phyloP scores from a whole-genome alignment of 106 monocot genomes.

The Phalaenopsis aphrodite region DNA sequence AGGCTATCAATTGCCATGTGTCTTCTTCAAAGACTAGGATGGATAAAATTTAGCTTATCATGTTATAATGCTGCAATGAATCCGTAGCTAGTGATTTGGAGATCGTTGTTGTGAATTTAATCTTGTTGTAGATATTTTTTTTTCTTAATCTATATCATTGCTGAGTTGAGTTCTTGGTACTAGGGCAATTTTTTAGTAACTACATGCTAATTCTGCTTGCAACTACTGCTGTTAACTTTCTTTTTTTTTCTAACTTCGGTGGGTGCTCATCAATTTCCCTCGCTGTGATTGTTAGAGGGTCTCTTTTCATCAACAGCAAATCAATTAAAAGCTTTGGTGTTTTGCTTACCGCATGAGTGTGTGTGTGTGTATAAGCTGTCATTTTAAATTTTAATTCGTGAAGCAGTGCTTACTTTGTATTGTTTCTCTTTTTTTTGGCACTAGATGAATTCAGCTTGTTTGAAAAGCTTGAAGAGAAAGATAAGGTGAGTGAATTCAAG shows the following conservation, averaged over 20 bases:
- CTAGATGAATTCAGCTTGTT: slow-evolving; percentile 26
- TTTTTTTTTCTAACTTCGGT: neutral
- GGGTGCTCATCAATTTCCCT: neutral
- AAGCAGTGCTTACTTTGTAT: slow-evolving; percentile 1
- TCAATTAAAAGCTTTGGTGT: neutral
- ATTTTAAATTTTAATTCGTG: neutral
- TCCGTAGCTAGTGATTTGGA: neutral
- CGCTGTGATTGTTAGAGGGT: neutral
- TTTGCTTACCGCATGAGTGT: neutral
- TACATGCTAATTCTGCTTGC: neutral
- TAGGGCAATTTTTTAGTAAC: neutral
- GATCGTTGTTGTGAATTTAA: neutral
- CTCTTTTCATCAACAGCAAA: neutral
- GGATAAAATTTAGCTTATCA: neutral
- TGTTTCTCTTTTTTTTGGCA: neutral
- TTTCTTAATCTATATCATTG: neutral
- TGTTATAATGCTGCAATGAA: neutral
- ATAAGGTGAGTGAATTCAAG: slow-evolving; percentile 26
- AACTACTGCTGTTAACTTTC: neutral
- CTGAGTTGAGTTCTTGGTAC: too few species aligned
- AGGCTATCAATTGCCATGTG: too few species aligned
- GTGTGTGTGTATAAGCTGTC: neutral
- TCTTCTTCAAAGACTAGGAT: neutral
- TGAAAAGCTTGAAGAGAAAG: slow-evolving; percentile 53
- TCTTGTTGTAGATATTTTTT: neutral